Evolutionary conservation across 2,329 filamentous ascomycete genomes (phyloP), one percentile per base, ranked within the genome.

Genomic region (Xylariaceae sp.): DNA sequence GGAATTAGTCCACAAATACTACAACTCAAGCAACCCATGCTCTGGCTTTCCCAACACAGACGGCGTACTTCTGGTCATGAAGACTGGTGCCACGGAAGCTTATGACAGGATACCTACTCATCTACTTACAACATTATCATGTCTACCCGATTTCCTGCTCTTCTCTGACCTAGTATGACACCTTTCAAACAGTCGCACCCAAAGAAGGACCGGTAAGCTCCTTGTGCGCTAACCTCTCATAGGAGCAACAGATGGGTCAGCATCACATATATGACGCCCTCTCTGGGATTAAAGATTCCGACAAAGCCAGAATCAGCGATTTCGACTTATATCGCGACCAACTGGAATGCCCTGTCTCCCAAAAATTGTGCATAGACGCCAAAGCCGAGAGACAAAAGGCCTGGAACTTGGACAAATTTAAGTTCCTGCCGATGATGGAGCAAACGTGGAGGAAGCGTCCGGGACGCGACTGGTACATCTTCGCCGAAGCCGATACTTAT

Each of bases 391-490:
- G 71, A 51, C 55, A 68, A 49, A 59, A 71, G 59, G 74, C 73
- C 9, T 84, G 81, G 81, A 74, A 74, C 44, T 69, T 85, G 57
- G 82, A 85, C 67, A 84, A 83, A 70, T 85, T 82, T 72, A 85
- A 85, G 68, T 83, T 82, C 64, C 68, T 84, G 41, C 80, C 81
- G 59, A 83, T 84, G 73, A 72, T 83, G 36, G 73, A 81, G 62
- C 77, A 81, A 52, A 76, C 81, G 1, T 84, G 80, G 75, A 71
- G 73, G 37, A 73, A 80, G 73, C 77, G 80, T 2, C 81, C 81
- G 3, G 67, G 75, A 33, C 73, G 68, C 40, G 77, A 82, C 50
- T 85, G 82, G 81, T 85, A 83, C 61, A 75, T 85, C 48, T 84
- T 84, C 59, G 77, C 80, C 59, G 82, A 84, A 60, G 80, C 80